These are phyloP conservation scores for Lichtheimia ornata DNA, from an alignment of 371 early-diverging fungal species.

Conservation along the genomic window DNA sequence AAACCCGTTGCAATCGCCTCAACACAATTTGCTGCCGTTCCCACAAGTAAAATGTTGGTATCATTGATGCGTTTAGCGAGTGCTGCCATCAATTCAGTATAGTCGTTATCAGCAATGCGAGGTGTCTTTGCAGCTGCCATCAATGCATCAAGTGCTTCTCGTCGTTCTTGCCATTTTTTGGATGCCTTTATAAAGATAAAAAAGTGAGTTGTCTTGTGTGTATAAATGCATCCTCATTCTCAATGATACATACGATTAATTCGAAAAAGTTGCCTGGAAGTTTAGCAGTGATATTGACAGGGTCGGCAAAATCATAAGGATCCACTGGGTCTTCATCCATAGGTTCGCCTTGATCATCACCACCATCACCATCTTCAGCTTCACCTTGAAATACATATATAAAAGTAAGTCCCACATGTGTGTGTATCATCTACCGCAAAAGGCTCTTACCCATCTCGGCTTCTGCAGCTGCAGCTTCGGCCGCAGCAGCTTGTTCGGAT, in stretches of 20 bases:
- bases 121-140: constrained; percentile 70
- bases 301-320: constrained; percentile 83
- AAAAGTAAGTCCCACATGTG: neutral
- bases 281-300: constrained; percentile 87
- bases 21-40: constrained; percentile 80
- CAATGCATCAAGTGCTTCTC: constrained; percentile 85
- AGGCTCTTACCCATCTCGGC: constrained; percentile 24
- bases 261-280: constrained; percentile 80
- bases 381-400: constrained; percentile 21
- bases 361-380: constrained; percentile 48
- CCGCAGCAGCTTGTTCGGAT: constrained; percentile 70
- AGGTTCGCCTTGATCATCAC: constrained; percentile 39
- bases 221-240: neutral
- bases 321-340: constrained; percentile 64
- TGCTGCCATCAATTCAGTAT: constrained; percentile 78
- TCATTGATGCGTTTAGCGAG: constrained; percentile 89
- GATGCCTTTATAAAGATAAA: constrained; percentile 55
- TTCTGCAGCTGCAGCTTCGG: constrained; percentile 44
- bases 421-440: neutral
- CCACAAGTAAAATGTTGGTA: constrained; percentile 84
- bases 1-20: constrained; percentile 84
- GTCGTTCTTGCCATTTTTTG: constrained; percentile 95
- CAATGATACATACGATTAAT: constrained; percentile 48
- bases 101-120: constrained; percentile 78
- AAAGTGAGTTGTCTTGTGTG: neutral